Conservation (phyloP, 352 stramenopile species). For the Phytophthora litchii region DNA sequence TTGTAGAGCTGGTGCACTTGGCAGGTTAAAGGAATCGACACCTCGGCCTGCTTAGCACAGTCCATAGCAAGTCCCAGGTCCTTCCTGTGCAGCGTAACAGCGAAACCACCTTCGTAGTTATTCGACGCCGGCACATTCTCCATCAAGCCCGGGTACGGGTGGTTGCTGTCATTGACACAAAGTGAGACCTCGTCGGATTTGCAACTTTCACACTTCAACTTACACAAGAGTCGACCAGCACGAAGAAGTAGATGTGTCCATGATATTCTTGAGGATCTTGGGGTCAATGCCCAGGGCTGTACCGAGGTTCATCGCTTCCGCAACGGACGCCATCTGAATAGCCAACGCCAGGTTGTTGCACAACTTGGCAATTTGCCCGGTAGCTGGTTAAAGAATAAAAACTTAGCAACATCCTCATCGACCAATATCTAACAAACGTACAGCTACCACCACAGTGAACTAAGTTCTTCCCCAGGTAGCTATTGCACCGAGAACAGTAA, state of each 20-base stretch:
- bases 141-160: slow-evolving; percentile 95
- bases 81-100: slow-evolving; percentile 95
- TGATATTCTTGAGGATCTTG: slow-evolving; percentile 92
- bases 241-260: slow-evolving; percentile 97
- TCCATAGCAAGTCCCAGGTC: slow-evolving; percentile 95
- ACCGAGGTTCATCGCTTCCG: slow-evolving; percentile 97
- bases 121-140: slow-evolving; percentile 88
- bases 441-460: no score
- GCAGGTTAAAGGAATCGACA: slow-evolving; percentile 78
- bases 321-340: slow-evolving; percentile 96
- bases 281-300: slow-evolving; percentile 95
- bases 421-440: no score
- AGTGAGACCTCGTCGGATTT: neutral
- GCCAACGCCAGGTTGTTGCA: slow-evolving; percentile 98
- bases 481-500: no score
- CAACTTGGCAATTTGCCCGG: slow-evolving; percentile 92
- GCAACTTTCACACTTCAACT: slow-evolving; percentile 24
- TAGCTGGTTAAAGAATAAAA: slow-evolving; percentile 39
- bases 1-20: slow-evolving; percentile 83
- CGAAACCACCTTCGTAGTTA: slow-evolving; percentile 92
- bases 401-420: no score
- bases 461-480: no score
- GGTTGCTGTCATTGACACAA: slow-evolving; percentile 53
- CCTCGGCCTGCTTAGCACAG: slow-evolving; percentile 84
- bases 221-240: slow-evolving; percentile 97